Evolutionary conservation across 257 asterid species (phyloP).

Genomic region (Primulina huaijiensis): DNA sequence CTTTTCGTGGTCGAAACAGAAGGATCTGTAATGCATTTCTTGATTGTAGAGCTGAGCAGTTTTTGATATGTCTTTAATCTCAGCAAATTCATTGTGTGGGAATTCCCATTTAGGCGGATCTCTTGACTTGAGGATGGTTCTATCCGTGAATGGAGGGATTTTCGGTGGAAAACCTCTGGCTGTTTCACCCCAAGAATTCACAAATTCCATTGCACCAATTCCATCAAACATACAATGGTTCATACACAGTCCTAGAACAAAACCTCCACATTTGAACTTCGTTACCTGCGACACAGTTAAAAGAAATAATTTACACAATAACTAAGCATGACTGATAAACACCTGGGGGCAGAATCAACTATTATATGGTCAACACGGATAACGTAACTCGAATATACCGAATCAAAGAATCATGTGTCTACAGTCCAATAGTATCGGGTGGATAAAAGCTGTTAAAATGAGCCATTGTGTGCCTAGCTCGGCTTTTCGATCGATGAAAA

Average conservation of each 20-base stretch:
- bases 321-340: not conserved
- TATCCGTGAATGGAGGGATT: conserved; percentile 69
- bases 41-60: conserved; percentile 52
- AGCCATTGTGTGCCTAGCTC: no score
- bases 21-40: conserved; percentile 62
- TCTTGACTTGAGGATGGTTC: conserved; percentile 64
- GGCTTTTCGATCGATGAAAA: no score
- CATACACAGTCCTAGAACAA: conserved; percentile 79
- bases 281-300: conserved; percentile 47
- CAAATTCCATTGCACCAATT: conserved; percentile 86
- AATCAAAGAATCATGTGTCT: not conserved
- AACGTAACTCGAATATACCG: not conserved
- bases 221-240: conserved; percentile 95
- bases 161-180: conserved; percentile 59
- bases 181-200: conserved; percentile 75
- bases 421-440: not conserved
- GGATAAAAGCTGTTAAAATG: no score
- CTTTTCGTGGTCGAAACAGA: conserved; percentile 67
- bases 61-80: conserved; percentile 65
- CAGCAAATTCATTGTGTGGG: conserved; percentile 71
- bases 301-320: not conserved
- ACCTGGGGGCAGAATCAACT: not conserved
- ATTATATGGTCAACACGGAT: not conserved
- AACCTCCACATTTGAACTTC: conserved; percentile 88
- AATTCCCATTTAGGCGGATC: conserved; percentile 62